Conservation (phyloP, 768 basidiomycete genomes). For the Tubosaeta sp. region DNA sequence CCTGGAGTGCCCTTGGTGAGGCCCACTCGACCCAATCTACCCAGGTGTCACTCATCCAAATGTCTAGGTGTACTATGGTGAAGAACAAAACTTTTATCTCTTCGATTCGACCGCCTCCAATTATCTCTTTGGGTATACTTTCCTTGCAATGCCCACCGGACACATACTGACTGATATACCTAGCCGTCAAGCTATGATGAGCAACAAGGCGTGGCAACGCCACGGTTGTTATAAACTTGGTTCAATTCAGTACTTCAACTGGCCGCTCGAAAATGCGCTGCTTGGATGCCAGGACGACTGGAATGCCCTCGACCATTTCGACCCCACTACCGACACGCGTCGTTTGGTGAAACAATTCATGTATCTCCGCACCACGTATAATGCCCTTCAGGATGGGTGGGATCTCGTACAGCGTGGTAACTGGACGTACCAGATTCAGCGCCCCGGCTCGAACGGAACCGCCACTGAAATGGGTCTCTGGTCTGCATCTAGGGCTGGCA, state of each 20-base stretch:
- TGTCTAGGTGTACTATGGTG: conserved; percentile 74
- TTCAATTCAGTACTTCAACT: conserved; percentile 91
- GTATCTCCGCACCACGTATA: conserved; percentile 63
- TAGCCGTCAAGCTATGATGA: conserved; percentile 90
- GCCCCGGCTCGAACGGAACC: conserved; percentile 82
- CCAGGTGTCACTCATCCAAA: not conserved
- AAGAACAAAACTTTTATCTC: conserved; percentile 88
- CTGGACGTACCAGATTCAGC: conserved; percentile 74
- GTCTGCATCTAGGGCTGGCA: conserved; percentile 68
- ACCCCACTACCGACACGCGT: conserved; percentile 77
- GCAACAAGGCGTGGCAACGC: conserved; percentile 82
- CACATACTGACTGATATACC: conserved; percentile 1
- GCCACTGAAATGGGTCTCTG: conserved; percentile 85
- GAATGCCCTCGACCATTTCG: conserved; percentile 94
- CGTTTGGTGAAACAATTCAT: conserved; percentile 73
- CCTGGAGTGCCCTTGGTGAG: conserved; percentile 80
- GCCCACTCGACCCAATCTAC: not conserved
- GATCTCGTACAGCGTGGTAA: conserved; percentile 80
- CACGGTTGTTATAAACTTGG: conserved; percentile 92
- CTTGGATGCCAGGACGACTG: conserved; percentile 86
- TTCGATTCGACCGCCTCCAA: conserved; percentile 87
- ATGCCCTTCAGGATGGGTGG: conserved; percentile 81
- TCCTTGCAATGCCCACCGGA: not conserved
- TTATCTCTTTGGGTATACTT: conserved; percentile 79
- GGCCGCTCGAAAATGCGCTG: conserved; percentile 74